phyloP scores from a whole-genome alignment of 1,284 basidiomycete species.

The Moesziomyces sp. region DNA sequence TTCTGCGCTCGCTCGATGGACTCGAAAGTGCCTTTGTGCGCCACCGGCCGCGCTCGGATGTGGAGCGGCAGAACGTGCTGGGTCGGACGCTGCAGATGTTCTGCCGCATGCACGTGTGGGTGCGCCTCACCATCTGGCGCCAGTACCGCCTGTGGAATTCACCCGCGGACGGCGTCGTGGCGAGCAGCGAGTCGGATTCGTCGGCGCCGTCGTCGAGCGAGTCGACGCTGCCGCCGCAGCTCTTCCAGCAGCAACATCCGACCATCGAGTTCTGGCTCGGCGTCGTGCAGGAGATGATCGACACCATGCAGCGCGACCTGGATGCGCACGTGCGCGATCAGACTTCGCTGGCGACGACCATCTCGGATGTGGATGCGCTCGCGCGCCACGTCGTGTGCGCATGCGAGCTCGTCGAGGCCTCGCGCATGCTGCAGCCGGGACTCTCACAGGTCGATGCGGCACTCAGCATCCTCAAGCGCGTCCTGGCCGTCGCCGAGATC shows the following conservation, averaged over 20 bases:
- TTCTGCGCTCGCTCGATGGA: conserved; percentile 20
- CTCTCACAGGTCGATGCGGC: conserved; percentile 14
- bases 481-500: conserved; percentile 11
- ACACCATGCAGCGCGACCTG: conserved; percentile 26
- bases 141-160: conserved; percentile 37
- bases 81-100: conserved; percentile 52
- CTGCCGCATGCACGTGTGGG: conserved; percentile 49
- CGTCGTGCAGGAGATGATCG: conserved; percentile 30
- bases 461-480: conserved; percentile 27
- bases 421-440: conserved; percentile 6
- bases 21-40: conserved; percentile 38
- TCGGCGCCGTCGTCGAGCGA: no score
- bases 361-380: conserved; percentile 32
- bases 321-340: conserved; percentile 31
- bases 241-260: conserved; percentile 31
- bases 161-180: neutral
- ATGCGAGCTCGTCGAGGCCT: conserved; percentile 23
- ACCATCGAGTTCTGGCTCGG: conserved; percentile 42
- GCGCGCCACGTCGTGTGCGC: conserved; percentile 24
- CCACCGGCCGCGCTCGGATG: conserved; percentile 32
- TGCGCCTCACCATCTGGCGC: conserved; percentile 46
- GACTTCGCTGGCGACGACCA: conserved; percentile 14
- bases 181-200: neutral
- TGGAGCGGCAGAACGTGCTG: conserved; percentile 28
- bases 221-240: neutral